Percentiles rank a stretch among this genome's conserved stretches.
phyloP scores from a whole-genome alignment of 2,329 filamentous ascomycete species.

The Beauveria sp. region DNA sequence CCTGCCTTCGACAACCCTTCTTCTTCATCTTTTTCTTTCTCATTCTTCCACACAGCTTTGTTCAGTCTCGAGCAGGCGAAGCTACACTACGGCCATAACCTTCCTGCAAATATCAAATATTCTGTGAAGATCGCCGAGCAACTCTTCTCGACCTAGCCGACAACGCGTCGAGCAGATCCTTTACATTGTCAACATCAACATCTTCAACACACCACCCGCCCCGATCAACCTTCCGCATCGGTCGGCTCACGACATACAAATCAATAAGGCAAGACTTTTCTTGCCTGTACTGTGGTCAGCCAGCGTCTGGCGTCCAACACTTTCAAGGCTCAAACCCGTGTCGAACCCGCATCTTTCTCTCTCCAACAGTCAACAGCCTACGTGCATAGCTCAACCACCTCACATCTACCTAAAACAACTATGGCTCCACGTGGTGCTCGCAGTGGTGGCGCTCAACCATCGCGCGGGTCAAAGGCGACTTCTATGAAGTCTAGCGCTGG shows the following conservation, averaged over 20 bases:
- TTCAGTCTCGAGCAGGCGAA: not conserved
- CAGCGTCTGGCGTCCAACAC: not conserved
- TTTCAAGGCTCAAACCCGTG: not conserved
- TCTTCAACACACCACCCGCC: not conserved
- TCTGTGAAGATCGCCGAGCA: not conserved
- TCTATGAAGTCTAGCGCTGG: slow-evolving; percentile 23
- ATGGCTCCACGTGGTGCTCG: slow-evolving; percentile 17
- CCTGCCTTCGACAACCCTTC: not conserved
- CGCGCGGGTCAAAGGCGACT: slow-evolving; percentile 25
- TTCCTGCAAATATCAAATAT: not conserved
- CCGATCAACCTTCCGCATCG: not conserved
- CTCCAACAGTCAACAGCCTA: not conserved
- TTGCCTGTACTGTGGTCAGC: not conserved
- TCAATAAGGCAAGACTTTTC: not conserved
- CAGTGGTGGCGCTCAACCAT: slow-evolving; percentile 15
- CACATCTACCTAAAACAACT: slow-evolving; percentile 11
- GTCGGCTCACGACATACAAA: not conserved
- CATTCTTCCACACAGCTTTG: not conserved
- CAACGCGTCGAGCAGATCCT: not conserved
- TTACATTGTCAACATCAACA: not conserved
- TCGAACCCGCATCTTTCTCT: not conserved
- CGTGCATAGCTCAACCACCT: slow-evolving; percentile 8
- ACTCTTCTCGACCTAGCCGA: not conserved
- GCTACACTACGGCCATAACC: not conserved
- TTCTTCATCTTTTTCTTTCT: slow-evolving; percentile 1